Evolutionary conservation across 208 protist genomes (phyloP), one percentile per base, ranked within the genome.

Genomic region (Trypanosoma avium): DNA sequence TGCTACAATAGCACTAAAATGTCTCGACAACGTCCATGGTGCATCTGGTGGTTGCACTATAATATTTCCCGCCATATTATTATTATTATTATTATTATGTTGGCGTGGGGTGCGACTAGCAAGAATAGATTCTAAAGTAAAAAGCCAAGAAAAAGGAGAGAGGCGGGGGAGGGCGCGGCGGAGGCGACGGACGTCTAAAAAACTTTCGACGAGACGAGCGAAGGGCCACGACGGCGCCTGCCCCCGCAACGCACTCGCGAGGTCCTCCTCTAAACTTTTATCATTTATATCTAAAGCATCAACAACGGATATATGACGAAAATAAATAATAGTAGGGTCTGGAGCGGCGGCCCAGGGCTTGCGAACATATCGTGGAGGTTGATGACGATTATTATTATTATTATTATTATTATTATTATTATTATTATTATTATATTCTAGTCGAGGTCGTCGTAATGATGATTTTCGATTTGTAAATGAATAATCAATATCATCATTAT

Each of bases 11-110:
- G 89, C 75, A 50, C 63, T 52, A 54, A 87, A 93, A 62, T 86
- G 81, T 2, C 74, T 75, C 2, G 89, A 95, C 38, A 95, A 67
- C 32, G 86, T 95, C 86, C 89, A 95, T 26, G 81, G 73, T 3
- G 85, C 85, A n/a, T 82, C 67, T 3, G 88, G 82, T 26, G 45
- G 56, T 32, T 61, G 56, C 26, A 19, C 15, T 6, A 17, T 42
- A 4, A 40, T 36, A 12, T 0, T 55, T 48, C 4, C 58, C 54
- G 32, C 29, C 33, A 26, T 9, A 5, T 56, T 53, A 62, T 15
- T 78, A 56, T 10, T 56, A 56, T 45, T 65, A 38, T 24, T 56
- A 13, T 12, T 24, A 12, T 29, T 21, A 24, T 13, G 13, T 7
- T 21, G 29, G 26, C 73, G 74, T 19, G 61, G 71, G 49, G 62